Evolutionary conservation across 1,139 yeast species (phyloP), one percentile per base, ranked within the genome.

Genomic region (Suhomyces panamericanus): DNA sequence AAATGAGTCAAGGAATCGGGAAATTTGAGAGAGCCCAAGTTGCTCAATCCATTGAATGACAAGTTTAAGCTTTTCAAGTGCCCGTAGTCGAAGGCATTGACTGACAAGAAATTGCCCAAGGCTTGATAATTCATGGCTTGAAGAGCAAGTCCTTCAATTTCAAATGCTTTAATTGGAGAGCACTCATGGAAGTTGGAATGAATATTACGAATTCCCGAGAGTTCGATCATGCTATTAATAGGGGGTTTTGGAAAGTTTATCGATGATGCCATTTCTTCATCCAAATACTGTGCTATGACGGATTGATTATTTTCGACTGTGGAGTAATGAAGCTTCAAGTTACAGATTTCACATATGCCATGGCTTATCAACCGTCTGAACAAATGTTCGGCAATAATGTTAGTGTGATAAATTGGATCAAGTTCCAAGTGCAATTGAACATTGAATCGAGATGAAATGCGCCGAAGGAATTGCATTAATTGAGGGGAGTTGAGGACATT

Each of bases 21-120:
- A 15, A 48, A 46, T 20, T 29, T 29, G 10, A 59, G 43, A 5
- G 39, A 30, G 1, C 54, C 37, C 24, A 51, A 41, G 35, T 59
- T 62, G 20, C 39, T 49, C 13, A 64, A 44, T 27, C 51, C 52
- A 32, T 62, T 62, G 44, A 50, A 62, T 3, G 66, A 62, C 32
- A 63, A 52, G 43, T 63, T 62, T 35, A 63, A 48, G 14, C n/a
- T 31, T 28, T 35, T 33, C 27, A 44, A 41, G 2, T 27, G 17
- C 2, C 12, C 11, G 11, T 41, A 38, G 28, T 41, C 35, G 2
- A 38, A 31, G 10, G 38, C 10, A 39, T 39, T 39, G 11, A 32
- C 12, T 4, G 43, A 32, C 4, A 43, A 30, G 35, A 39, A 39
- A n/a, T 10, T 26, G 7, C 6, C 32, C 30, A 43, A 36, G 8